Evolutionary conservation across 352 stramenopile species (phyloP).

Genomic region (Phytophthora rubi): DNA sequence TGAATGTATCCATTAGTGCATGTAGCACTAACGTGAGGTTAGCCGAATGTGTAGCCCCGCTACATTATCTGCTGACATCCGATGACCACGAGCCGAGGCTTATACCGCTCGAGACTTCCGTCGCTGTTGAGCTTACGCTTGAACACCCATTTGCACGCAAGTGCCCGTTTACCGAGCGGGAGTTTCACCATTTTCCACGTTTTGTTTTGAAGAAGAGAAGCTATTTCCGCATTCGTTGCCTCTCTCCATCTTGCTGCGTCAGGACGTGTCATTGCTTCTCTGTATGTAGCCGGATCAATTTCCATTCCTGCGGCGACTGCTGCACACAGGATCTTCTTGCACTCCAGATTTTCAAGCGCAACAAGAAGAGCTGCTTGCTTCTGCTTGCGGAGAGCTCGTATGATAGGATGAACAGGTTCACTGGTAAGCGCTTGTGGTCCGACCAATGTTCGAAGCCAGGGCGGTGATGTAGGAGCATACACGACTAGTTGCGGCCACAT

Average conservation of each 20-base stretch:
- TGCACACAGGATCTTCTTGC: background rate
- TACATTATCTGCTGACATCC: background rate
- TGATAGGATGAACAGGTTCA: background rate
- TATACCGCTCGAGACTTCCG: background rate
- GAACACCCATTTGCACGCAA: background rate
- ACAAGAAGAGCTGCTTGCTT: background rate
- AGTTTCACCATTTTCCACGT: background rate
- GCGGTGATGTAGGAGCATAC: background rate
- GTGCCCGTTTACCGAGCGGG: background rate
- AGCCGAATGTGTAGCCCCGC: too few relatives aligned
- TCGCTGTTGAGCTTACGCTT: background rate
- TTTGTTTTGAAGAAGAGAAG: background rate
- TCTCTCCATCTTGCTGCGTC: background rate
- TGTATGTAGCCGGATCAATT: background rate
- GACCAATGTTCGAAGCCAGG: background rate
- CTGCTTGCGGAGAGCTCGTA: background rate
- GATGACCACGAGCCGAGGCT: background rate
- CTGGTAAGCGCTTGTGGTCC: background rate
- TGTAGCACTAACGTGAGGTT: too few relatives aligned
- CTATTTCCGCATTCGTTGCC: background rate
- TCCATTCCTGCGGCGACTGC: background rate
- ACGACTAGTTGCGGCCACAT: background rate
- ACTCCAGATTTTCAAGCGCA: background rate
- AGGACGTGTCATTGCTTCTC: background rate
- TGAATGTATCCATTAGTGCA: too few relatives aligned